phyloP scores from a whole-genome alignment of 2,329 filamentous ascomycete species.

The Stagonosporopsis vannaccii region DNA sequence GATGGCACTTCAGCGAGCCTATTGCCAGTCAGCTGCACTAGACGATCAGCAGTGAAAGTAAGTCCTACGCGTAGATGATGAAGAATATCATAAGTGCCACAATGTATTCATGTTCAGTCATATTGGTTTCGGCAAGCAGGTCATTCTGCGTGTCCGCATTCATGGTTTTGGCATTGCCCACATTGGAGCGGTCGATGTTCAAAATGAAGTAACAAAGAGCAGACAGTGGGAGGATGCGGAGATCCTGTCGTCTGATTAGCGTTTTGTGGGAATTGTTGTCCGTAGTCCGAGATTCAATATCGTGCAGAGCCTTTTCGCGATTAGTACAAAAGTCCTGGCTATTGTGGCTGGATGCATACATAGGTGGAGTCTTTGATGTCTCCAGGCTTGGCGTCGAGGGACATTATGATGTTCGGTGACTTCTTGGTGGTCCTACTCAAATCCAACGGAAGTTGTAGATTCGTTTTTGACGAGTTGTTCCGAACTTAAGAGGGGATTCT shows the following conservation, averaged over 20 bases:
- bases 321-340: not conserved
- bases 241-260: not conserved
- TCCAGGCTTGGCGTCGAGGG: not conserved
- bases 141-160: not conserved
- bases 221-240: not conserved
- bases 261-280: not conserved
- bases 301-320: not conserved
- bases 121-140: not conserved
- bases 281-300: not conserved
- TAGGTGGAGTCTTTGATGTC: not conserved
- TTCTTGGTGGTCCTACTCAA: not conserved
- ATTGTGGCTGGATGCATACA: not conserved
- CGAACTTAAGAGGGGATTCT: not conserved
- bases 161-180: not conserved
- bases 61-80: not conserved
- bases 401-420: not conserved
- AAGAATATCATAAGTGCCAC: not conserved
- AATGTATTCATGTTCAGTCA: not conserved
- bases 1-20: not conserved
- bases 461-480: not conserved
- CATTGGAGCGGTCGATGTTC: not conserved
- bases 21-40: too few relatives aligned
- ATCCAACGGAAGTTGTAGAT: not conserved
- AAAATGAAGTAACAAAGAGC: not conserved
- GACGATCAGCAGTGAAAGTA: not conserved